Evolutionary conservation across 1,284 basidiomycete species (phyloP), one percentile per base, ranked within the genome.

Genomic region (Mycena sp.): DNA sequence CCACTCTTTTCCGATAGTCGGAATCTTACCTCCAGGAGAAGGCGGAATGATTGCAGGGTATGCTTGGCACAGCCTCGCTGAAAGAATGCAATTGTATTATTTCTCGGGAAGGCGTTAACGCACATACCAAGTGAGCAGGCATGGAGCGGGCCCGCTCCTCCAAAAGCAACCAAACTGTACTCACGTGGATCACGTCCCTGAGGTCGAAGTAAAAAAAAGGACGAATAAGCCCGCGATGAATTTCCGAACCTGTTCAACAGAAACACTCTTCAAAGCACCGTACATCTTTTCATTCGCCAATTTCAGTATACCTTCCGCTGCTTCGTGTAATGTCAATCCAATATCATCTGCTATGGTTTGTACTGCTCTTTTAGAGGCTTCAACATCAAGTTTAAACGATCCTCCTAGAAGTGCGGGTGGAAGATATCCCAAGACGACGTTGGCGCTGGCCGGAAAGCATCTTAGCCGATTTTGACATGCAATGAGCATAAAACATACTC

Each of bases 271-370:
- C 58, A 76, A 55, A 53, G 72, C 72, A 9, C 74, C 75, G 40
- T 74, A 74, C 69, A 75, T 74, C 46, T 72, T 74, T 60, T 76
- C 75, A n/a, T 70, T 69, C 3, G 73, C 68, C 26, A 75, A 65
- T 28, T 70, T 68, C 11, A 75, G 54, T 28, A 75, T 74, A 1
- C 73, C 75, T 53, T 75, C 75, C 1, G 75, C 75, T 12, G 75
- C 73, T 37, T 73, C 73, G 19, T 67, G 48, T 5, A 73, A 51
- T 11, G 58, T 50, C 17, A 76, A 52, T 14, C 70, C 71, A 58
- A 74, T 67, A 10, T 68, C 72, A 49, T 70, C 69, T 12, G 72
- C 73, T 26, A 76, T 64, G 21, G 64, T 49, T 21, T 64, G 62
- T 4, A 76, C 67, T 16, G 69, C 71, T 32, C 41, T 64, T 17